Base-by-base conservation (phyloP, 2,329 filamentous ascomycete genomes). In the Colletotrichum costaricense region DNA sequence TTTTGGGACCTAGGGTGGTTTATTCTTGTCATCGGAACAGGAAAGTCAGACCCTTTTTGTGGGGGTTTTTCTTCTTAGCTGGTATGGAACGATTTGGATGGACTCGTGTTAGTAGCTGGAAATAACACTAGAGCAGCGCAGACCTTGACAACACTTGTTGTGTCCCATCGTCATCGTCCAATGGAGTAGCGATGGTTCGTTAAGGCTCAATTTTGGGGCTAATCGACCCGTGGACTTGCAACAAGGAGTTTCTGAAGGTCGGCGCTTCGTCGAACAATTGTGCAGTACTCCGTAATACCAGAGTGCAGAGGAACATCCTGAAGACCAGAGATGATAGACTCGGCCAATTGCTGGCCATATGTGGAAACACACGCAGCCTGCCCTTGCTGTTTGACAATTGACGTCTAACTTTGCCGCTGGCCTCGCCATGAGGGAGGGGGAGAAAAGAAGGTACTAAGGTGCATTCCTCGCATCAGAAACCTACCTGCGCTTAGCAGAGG, bases 21-120 rank as follows among this genome's bases (percentile, higher is more conserved):
- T 49, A 11, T 14, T n/a, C 26, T 38, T 42, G 22, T 28, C 62
- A 63, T 59, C 62, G 52, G 62, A 59, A 65, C 67, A 69, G 52
- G 22, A 58, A 30, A 22, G 14, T 49, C 35, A 19, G 33, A 52
- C 28, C 42, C 16, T 52, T 22, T 33, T 35, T 38, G 35, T 33
- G 30, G 49, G 52, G 11, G 5, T 5, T 35, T 28, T 54, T 28
- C 24, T 52, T 16, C 46, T 64, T 16, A 14, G 11, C 46, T 7
- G 9, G 38, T 24, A 11, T 28, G 49, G 16, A n/a, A 59, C 16
- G n/a, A 49, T 11, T 57, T 9, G 35, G 26, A 19, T 19, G 33
- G 33, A 35, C 33, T 35, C 33, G 33, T 35, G 33, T 57, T 19
- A 35, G 8, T n/a, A 49, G 16, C 49, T 22, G 54, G 46, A 26